Base-by-base conservation (phyloP, 192 early-diverging fungal species). In the Polychytrium aggregatum region DNA sequence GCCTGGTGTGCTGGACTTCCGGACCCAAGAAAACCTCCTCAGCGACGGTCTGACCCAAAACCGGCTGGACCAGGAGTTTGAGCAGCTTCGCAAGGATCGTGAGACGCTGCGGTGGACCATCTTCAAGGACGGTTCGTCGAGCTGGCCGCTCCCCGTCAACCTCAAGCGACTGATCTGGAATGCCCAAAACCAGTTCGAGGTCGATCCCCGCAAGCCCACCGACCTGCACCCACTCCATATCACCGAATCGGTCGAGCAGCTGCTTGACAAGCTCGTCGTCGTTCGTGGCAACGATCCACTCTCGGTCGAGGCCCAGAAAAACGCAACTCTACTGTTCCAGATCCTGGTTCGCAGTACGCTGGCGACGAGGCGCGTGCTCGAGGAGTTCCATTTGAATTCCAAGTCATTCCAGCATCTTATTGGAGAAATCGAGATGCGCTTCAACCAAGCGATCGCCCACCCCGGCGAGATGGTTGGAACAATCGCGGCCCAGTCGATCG, bases 381-480 rank as follows among this genome's bases (percentile, higher is more conserved):
- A 93, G 64, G 81, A 92, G 67, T 92, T 78, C 77, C 88, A 84
- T 43, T 60, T 98, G 44, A 88, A 68, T 11, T 63, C 72, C 25
- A 81, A 90, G 52, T 85, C 95, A 3, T 95, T 98, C 55, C 83
- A 90, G 60, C 96, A 88, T 87, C 62, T 98, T 24, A 55, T 98
- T 31, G 90, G 90, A 9, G 93, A 97, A 61, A 90, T 97, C 57
- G 83, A 87, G 63, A 78, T 79, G 7, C 74, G 92, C 18, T 98
- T 96, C 65, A 83, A 84, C 62, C 84, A 82, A 43, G 78, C 92
- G 24, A 75, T 90, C 46, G 92, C 94, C 27, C 83, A 88, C 50
- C 86, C 91, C 1, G 90, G 92, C 34, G 95, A 98, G 72, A 96
- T 96, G 90, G 92, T 98, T 14, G 95, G 95, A 30, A 88, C 87